phyloP scores from a whole-genome alignment of 805 yeast species.

The Jamesozyma gamospora region DNA sequence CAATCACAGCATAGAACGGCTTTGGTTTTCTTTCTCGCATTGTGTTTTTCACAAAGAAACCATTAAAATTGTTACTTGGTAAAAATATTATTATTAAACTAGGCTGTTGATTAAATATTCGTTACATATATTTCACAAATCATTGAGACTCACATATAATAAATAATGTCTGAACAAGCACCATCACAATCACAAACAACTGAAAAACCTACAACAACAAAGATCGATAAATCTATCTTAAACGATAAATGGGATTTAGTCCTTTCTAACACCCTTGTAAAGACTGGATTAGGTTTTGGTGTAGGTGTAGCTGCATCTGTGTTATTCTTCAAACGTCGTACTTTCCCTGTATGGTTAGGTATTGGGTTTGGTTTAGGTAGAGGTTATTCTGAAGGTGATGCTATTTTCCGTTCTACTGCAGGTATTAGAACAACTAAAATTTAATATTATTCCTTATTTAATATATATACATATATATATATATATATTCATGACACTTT shows the following conservation, averaged over 20 bases:
- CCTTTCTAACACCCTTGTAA: conserved; percentile 84
- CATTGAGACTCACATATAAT: not conserved
- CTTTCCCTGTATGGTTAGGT: conserved; percentile 97
- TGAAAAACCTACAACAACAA: not conserved
- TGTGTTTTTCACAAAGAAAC: too few relatives aligned
- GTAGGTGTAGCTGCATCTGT: conserved; percentile 92
- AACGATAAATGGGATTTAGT: conserved; percentile 91
- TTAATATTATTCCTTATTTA: conserved; percentile 22
- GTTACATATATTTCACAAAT: too few relatives aligned
- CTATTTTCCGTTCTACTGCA: conserved; percentile 78
- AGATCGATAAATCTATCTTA: conserved; percentile 46
- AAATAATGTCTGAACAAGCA: conserved; percentile 17
- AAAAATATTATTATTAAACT: too few relatives aligned
- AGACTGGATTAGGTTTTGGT: conserved; percentile 93
- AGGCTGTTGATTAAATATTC: too few relatives aligned
- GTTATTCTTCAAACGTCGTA: conserved; percentile 80
- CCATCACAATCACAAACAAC: not conserved
- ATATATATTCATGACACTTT: not conserved
- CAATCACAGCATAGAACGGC: too few relatives aligned
- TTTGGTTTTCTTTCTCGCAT: too few relatives aligned
- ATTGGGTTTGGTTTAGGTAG: conserved; percentile 96
- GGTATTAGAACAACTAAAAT: conserved; percentile 71
- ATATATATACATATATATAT: not conserved
- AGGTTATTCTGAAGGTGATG: conserved; percentile 97
- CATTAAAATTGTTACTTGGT: too few relatives aligned